A percentile compares a stretch with the other conserved stretches of the same genome.
Conservation (phyloP, 73 alveolate species). For the Symbiodinium natans region DNA sequence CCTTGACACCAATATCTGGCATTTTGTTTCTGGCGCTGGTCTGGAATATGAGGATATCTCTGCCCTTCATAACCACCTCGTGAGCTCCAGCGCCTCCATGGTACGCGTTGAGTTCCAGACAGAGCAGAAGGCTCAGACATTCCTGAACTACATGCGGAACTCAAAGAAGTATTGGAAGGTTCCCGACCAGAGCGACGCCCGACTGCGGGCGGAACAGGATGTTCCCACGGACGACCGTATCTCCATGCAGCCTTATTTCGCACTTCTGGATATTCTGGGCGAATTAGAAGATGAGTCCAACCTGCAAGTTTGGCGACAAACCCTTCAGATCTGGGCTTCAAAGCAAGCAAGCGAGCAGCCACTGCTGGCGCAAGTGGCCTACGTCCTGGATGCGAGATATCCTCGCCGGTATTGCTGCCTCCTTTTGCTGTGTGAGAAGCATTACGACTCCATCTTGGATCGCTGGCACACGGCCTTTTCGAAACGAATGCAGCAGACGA, state of each 20-base stretch:
- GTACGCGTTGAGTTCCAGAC: constrained; percentile 6
- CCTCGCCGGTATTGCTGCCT: constrained; percentile 16
- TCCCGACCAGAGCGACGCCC: neutral
- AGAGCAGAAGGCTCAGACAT: neutral
- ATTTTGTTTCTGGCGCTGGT: neutral
- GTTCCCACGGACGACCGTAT: constrained; percentile 30
- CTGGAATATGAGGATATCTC: neutral
- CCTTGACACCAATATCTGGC: neutral
- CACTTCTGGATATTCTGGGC: constrained; percentile 5
- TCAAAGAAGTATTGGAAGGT: constrained; percentile 3
- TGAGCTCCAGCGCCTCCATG: neutral
- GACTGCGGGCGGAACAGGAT: constrained; percentile 27
- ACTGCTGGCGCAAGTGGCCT: constrained; percentile 20
- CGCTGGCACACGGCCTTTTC: neutral
- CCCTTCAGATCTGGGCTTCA: constrained; percentile 25
- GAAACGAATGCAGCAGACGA: neutral
- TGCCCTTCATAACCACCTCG: constrained; percentile 15
- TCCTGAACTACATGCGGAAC: constrained; percentile 17
- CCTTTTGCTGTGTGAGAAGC: neutral
- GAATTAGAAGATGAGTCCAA: neutral
- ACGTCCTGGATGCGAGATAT: neutral
- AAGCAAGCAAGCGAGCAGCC: neutral
- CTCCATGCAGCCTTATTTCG: constrained; percentile 1
- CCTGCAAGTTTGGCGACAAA: neutral
- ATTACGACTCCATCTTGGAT: neutral